A percentile compares a stretch with the other conserved stretches of the same genome.
These are phyloP conservation scores for Leccinum uliginosum DNA, from an alignment of 768 basidiomycete species.

Conservation along the genomic window DNA sequence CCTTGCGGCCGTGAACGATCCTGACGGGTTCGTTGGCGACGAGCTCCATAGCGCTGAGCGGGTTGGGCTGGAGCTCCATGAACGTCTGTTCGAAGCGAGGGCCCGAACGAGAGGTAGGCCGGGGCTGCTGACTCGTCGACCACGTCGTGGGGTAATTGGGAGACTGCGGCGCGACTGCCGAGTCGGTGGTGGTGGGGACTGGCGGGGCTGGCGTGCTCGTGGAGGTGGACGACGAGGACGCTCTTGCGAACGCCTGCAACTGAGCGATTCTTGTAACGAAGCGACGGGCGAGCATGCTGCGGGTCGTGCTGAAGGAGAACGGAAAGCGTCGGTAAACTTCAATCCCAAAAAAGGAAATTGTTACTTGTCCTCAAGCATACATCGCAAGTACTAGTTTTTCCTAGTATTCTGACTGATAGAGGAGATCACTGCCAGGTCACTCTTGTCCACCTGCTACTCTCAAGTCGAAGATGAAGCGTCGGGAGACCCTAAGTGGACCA, in stretches of 20 bases:
- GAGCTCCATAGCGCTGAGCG: constrained; percentile 88
- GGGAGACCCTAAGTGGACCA: too few relatives aligned
- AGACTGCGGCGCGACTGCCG: constrained; percentile 55
- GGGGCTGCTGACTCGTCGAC: constrained; percentile 77
- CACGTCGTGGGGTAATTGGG: constrained; percentile 82
- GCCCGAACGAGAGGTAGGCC: constrained; percentile 53
- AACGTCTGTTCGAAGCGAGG: constrained; percentile 92
- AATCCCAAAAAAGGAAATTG: constrained; percentile 18
- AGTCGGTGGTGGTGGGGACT: constrained; percentile 14
- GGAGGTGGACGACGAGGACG: constrained; percentile 25
- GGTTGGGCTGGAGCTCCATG: constrained; percentile 84
- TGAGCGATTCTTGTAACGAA: constrained; percentile 18
- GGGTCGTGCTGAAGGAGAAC: neutral
- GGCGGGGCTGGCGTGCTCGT: constrained; percentile 8
- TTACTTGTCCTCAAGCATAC: too few relatives aligned
- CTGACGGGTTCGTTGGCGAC: constrained; percentile 82
- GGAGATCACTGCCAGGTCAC: too few relatives aligned
- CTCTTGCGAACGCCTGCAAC: constrained; percentile 14
- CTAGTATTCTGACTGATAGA: too few relatives aligned
- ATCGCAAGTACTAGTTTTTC: too few relatives aligned
- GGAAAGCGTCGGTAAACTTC: neutral
- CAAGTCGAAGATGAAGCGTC: too few relatives aligned
- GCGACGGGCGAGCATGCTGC: constrained; percentile 27
- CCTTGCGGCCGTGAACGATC: constrained; percentile 76
- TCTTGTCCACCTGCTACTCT: too few relatives aligned